phyloP scores from a whole-genome alignment of 331 rosid genomes.

The Pyrus hybrid region DNA sequence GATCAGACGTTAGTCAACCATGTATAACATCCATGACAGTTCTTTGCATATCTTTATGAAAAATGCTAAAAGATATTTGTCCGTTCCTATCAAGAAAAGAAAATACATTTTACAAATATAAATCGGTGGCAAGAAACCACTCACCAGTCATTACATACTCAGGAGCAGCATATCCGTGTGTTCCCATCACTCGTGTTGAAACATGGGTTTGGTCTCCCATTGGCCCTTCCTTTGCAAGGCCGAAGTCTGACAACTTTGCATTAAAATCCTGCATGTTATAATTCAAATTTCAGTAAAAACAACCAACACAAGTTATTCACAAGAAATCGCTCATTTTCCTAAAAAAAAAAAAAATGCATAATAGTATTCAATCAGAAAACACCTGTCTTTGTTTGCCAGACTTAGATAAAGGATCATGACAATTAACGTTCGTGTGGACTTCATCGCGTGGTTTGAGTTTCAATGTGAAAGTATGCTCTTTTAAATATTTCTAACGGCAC shows the following conservation, averaged over 20 bases:
- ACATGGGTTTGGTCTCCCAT: constrained; percentile 99
- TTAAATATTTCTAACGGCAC: background rate
- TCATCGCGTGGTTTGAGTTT: background rate
- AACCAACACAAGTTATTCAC: background rate
- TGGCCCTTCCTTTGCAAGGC: constrained; percentile 98
- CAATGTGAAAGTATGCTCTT: background rate
- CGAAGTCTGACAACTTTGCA: constrained; percentile 93
- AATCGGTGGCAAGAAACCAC: constrained; percentile 21
- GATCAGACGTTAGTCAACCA: background rate
- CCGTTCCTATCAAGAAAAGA: background rate
- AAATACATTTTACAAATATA: background rate
- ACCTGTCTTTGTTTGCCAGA: background rate
- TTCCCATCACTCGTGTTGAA: constrained; percentile 94
- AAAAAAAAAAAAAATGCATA: background rate
- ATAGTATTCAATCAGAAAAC: background rate
- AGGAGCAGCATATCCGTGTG: constrained; percentile 89
- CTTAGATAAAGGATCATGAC: background rate
- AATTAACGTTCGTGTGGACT: background rate
- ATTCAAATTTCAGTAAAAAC: constrained; percentile 4
- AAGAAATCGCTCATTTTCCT: background rate
- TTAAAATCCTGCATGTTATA: constrained; percentile 62
- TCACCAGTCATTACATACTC: constrained; percentile 97
- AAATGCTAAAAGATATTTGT: background rate
- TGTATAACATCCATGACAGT: background rate
- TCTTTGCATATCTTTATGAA: background rate